Conservation (phyloP, 2,329 filamentous ascomycete species). For the Fusarium mangiferae region DNA sequence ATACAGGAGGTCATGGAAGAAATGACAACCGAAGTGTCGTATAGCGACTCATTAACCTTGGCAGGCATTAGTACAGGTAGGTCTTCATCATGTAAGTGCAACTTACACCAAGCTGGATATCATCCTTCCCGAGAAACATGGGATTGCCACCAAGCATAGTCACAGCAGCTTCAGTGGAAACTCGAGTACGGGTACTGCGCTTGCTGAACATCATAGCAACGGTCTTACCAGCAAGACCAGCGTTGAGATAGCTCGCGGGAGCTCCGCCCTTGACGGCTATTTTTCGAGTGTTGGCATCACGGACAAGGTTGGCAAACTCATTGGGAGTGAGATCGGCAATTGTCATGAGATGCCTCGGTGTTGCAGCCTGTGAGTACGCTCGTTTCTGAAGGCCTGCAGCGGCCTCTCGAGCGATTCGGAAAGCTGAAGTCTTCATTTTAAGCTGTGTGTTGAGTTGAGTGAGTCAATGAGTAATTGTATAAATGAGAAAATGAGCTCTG, state of each 20-base stretch:
- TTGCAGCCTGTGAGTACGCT: slow-evolving; percentile 54
- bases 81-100: not conserved
- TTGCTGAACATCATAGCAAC: slow-evolving; percentile 98
- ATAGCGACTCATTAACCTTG: slow-evolving; percentile 91
- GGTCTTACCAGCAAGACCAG: slow-evolving; percentile 77
- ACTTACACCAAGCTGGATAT: slow-evolving; percentile 89
- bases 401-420: slow-evolving; percentile 49
- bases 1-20: slow-evolving; percentile 92
- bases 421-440: slow-evolving; percentile 50
- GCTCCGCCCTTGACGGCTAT: slow-evolving; percentile 75
- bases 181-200: slow-evolving; percentile 89
- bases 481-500: not conserved
- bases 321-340: slow-evolving; percentile 84
- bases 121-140: slow-evolving; percentile 95
- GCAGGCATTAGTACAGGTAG: not conserved
- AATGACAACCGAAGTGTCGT: slow-evolving; percentile 90
- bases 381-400: slow-evolving; percentile 53
- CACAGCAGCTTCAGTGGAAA: slow-evolving; percentile 92
- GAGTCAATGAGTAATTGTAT: not conserved
- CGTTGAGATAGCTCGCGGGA: slow-evolving; percentile 65
- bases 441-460: not conserved
- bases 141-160: slow-evolving; percentile 89
- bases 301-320: slow-evolving; percentile 84
- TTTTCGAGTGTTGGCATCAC: slow-evolving; percentile 84
- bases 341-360: slow-evolving; percentile 87